These are phyloP conservation scores for Verticillium tricorpus DNA, from an alignment of 2,329 filamentous ascomycete genomes.

Conservation along the genomic window DNA sequence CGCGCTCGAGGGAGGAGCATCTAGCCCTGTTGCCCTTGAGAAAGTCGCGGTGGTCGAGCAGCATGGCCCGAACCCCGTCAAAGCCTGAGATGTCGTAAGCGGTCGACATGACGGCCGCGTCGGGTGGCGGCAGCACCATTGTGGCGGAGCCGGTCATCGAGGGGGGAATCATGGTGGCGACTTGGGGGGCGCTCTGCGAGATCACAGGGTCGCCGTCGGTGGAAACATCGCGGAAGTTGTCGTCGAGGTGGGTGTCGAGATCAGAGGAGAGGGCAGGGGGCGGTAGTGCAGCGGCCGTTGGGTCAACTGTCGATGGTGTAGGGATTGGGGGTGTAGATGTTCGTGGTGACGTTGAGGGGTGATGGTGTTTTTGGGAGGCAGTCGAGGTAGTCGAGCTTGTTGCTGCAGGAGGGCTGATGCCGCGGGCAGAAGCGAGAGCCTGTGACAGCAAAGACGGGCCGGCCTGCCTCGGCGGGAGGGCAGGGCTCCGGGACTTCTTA, in stretches of 20 bases:
- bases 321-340: neutral
- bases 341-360: slow-evolving; percentile 6
- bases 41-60: slow-evolving; percentile 29
- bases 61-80: slow-evolving; percentile 28
- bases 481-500: slow-evolving; percentile 43
- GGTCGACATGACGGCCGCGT: slow-evolving; percentile 23
- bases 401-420: slow-evolving; percentile 28
- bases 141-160: slow-evolving; percentile 20
- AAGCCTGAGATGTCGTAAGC: slow-evolving; percentile 26
- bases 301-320: slow-evolving; percentile 4
- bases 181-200: slow-evolving; percentile 25
- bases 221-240: slow-evolving; percentile 25
- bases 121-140: slow-evolving; percentile 14
- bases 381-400: neutral
- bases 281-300: slow-evolving; percentile 3
- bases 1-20: slow-evolving; percentile 24
- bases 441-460: slow-evolving; percentile 54
- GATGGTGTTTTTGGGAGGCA: neutral
- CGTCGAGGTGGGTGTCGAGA: slow-evolving; percentile 18
- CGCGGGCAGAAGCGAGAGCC: slow-evolving; percentile 54
- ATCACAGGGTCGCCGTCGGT: slow-evolving; percentile 32
- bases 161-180: slow-evolving; percentile 22
- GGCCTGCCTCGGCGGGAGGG: slow-evolving; percentile 31
- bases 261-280: neutral
- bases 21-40: slow-evolving; percentile 20